Conservation (phyloP, 148 eudicot genomes). For the Rhododendron griersonianum region DNA sequence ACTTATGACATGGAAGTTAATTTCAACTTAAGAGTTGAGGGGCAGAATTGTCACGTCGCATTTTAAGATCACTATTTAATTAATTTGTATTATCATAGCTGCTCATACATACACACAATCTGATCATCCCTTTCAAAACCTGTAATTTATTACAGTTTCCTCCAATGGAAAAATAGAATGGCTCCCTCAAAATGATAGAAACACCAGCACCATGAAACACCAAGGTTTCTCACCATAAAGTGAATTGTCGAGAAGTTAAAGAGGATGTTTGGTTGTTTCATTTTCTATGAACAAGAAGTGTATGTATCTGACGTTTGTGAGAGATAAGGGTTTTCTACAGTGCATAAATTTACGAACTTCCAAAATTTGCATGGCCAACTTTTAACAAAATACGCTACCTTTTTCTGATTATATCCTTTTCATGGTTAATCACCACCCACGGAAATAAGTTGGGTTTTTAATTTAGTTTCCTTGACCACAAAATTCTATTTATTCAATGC, state of each 20-base stretch:
- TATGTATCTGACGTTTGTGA: neutral
- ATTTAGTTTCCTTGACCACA: neutral
- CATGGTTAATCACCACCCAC: neutral
- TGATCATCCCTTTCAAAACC: neutral
- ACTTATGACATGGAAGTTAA: neutral
- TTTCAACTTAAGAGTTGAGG: neutral
- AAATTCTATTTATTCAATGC: neutral
- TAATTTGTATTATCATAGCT: neutral
- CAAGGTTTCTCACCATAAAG: neutral
- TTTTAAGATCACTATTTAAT: neutral
- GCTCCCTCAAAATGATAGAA: neutral
- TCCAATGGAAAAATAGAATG: neutral
- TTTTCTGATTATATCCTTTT: neutral
- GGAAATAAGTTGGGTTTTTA: neutral
- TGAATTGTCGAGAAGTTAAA: neutral
- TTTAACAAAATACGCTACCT: neutral
- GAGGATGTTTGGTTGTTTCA: neutral
- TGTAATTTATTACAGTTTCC: neutral
- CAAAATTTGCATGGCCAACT: neutral
- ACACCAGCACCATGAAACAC: neutral
- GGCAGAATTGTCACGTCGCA: neutral
- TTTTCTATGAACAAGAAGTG: neutral
- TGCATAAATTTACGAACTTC: neutral
- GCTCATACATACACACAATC: neutral
- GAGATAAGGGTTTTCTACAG: neutral